phyloP scores from a whole-genome alignment of 2,329 filamentous ascomycete genomes.

The Fusarium sp. region DNA sequence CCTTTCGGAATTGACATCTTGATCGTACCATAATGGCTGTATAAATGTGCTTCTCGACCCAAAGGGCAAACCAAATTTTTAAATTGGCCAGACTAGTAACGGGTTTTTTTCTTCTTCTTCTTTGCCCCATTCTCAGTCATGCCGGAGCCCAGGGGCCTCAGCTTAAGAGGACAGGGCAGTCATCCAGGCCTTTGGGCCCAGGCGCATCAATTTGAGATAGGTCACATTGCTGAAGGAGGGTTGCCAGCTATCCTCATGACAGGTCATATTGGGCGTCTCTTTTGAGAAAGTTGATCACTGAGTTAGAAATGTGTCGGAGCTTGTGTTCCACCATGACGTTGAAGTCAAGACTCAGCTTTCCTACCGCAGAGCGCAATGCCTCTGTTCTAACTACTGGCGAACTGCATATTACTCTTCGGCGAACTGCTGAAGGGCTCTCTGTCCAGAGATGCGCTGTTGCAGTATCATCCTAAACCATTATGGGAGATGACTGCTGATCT shows the following conservation, averaged over 20 bases:
- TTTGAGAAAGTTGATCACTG: background rate
- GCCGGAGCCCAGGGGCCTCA: background rate
- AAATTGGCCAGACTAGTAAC: background rate
- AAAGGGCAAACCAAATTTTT: background rate
- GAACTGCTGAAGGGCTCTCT: background rate
- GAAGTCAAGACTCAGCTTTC: background rate
- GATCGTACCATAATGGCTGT: background rate
- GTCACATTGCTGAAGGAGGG: background rate
- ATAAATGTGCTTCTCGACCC: slow-evolving; percentile 1
- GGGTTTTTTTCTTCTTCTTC: background rate
- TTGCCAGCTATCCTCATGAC: slow-evolving; percentile 1
- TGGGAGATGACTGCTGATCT: background rate
- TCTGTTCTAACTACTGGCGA: background rate
- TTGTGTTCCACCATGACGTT: slow-evolving; percentile 18
- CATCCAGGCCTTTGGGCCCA: slow-evolving; percentile 3
- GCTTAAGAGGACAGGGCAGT: background rate
- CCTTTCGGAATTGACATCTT: slow-evolving; percentile 1
- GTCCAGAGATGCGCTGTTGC: background rate
- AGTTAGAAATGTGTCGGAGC: background rate
- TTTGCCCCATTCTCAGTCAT: background rate
- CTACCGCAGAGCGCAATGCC: background rate
- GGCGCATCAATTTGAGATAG: background rate
- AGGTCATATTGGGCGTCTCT: background rate
- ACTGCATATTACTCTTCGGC: background rate
- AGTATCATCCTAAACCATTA: background rate